These are phyloP conservation scores for Pluteus cervinus DNA, from an alignment of 768 basidiomycete genomes.

Conservation along the genomic window DNA sequence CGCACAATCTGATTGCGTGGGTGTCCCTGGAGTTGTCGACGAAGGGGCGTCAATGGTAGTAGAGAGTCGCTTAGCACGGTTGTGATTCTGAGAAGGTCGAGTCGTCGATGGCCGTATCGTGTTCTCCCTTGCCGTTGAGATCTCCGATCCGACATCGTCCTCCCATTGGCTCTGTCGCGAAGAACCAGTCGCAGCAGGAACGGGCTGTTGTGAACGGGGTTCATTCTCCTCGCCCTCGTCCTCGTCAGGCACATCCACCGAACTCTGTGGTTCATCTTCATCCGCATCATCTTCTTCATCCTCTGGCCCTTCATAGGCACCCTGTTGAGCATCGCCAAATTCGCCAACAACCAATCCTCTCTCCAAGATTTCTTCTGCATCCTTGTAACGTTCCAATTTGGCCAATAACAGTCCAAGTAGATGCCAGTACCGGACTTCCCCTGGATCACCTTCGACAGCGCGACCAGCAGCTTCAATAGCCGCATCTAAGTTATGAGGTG, in stretches of 20 bases:
- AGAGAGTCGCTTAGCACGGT: no score
- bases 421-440: conserved; percentile 80
- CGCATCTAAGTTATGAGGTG: no score
- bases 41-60: no score
- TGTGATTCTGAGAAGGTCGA: no score
- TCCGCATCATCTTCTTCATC: conserved; percentile 15
- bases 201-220: no score
- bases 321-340: conserved; percentile 3
- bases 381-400: conserved; percentile 72
- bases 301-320: no score
- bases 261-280: conserved; percentile 9
- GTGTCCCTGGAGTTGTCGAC: conserved; percentile 1
- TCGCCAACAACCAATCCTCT: conserved; percentile 63
- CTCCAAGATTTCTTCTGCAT: conserved; percentile 71
- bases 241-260: conserved; percentile 16
- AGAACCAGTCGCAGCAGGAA: no score
- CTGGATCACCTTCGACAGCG: conserved; percentile 67
- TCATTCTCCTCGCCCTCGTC: conserved; percentile 12
- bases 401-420: conserved; percentile 80
- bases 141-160: no score
- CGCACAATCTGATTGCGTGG: conserved; percentile 1
- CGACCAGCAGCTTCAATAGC: conserved; percentile 62
- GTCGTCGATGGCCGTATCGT: no score
- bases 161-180: no score
- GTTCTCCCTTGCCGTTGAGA: no score